Evolutionary conservation across 371 early-diverging fungal species (phyloP), one percentile per base, ranked within the genome.

Genomic region (Apophysomyces sp.): DNA sequence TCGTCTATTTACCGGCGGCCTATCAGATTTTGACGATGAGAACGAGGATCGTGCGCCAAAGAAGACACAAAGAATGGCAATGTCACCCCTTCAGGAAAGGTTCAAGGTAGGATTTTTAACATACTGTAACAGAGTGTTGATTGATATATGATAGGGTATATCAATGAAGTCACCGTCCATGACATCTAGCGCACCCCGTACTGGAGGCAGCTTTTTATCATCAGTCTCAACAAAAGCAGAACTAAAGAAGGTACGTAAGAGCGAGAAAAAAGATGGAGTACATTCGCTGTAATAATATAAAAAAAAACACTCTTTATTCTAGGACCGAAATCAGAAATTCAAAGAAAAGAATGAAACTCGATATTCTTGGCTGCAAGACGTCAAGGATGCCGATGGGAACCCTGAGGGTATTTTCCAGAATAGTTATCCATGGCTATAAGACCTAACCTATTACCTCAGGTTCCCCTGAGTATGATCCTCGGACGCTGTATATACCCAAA

Each of bases 391-490:
- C 0, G 80, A 97, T 54, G 86, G 84, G 34, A 82, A 87, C 53
- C 81, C 76, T 2, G 67, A 76, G 60, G 77, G 85, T 85, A 76
- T 21, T 44, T 1, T 21, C n/a, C 11, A 3, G 4, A 13, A 44
- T 9, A 18, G 9, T 21, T 3, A 21, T 37, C 11, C n/a, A 3
- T 11, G 2, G n/a, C 37, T 3, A 37, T 37, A 11, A 37, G 9
- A 32, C 12, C 12, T 21, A 29, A 8, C n/a, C 27, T 30, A 16
- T 52, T 21, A 9, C 11, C 21, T 15, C 62, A 56, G 91, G 73
- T 31, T 92, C 96, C 6, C 78, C 84, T 12, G 91, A 94, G 4
- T 99, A 99, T 74, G 98, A 99, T 80, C 90, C 94, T 24, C 83
- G 97, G 18, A 98, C 99, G 3, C 81, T 99, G 6, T 87, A 79